These are phyloP conservation scores for Papiliotrema laurentii DNA, from an alignment of 1,284 basidiomycete genomes.

Conservation along the genomic window DNA sequence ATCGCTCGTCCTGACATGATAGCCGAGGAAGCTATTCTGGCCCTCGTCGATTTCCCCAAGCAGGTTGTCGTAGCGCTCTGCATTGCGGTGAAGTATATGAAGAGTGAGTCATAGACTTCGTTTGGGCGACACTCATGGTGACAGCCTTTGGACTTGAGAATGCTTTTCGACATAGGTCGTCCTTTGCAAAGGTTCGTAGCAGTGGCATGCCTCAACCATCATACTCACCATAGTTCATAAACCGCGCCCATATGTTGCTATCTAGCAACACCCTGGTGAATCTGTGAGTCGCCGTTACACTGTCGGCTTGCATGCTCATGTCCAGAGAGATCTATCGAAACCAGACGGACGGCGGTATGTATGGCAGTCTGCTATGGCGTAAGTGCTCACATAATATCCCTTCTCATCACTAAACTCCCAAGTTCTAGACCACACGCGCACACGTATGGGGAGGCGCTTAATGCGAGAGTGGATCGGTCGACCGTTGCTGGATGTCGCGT, in stretches of 20 bases:
- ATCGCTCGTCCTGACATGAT: constrained; percentile 4
- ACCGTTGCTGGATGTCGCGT: constrained; percentile 74
- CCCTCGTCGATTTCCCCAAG: constrained; percentile 68
- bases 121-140: too few species aligned
- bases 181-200: constrained; percentile 58
- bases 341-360: constrained; percentile 68
- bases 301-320: constrained; percentile 10
- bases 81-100: constrained; percentile 70
- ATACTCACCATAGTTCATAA: constrained; percentile 60
- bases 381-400: constrained; percentile 8
- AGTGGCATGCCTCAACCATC: background rate
- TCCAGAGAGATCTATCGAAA: constrained; percentile 80
- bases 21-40: constrained; percentile 40
- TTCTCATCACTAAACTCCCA: constrained; percentile 8
- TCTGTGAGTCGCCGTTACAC: constrained; percentile 52
- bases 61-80: constrained; percentile 62
- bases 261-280: constrained; percentile 84
- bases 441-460: constrained; percentile 79
- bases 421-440: constrained; percentile 77
- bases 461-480: constrained; percentile 81
- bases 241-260: constrained; percentile 78
- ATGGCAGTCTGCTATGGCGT: constrained; percentile 75
- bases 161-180: constrained; percentile 65
- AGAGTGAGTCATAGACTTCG: constrained; percentile 30
- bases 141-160: constrained; percentile 68